Evolutionary conservation across 106 monocot species (phyloP).

Genomic region (Acanthochlamys bracteata): DNA sequence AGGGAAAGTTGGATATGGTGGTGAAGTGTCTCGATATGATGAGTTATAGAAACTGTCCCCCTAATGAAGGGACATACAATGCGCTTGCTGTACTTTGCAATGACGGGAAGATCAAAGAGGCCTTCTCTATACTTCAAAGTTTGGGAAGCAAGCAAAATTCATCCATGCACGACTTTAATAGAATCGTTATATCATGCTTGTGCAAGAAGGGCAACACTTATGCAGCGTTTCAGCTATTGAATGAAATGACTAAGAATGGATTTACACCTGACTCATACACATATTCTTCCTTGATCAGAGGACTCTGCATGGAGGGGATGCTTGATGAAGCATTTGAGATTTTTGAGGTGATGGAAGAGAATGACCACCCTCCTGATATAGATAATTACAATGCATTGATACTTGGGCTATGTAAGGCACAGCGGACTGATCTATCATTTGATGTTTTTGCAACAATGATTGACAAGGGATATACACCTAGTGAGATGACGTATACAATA

Average conservation of each 20-base stretch:
- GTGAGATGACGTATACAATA: slow-evolving; percentile 69
- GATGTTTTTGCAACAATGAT: slow-evolving; percentile 63
- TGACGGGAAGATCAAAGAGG: slow-evolving; percentile 49
- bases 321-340: slow-evolving; percentile 66
- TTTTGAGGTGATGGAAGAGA: slow-evolving; percentile 74
- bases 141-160: slow-evolving; percentile 40
- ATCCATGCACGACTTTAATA: slow-evolving; percentile 53
- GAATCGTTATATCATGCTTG: slow-evolving; percentile 50
- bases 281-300: slow-evolving; percentile 60
- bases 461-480: slow-evolving; percentile 54
- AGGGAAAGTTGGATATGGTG: slow-evolving; percentile 52
- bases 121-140: slow-evolving; percentile 45
- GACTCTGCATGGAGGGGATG: slow-evolving; percentile 88
- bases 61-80: slow-evolving; percentile 79
- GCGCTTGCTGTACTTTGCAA: slow-evolving; percentile 67
- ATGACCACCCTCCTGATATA: slow-evolving; percentile 39
- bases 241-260: slow-evolving; percentile 56
- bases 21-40: slow-evolving; percentile 51
- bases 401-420: slow-evolving; percentile 75
- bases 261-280: slow-evolving; percentile 71
- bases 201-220: slow-evolving; percentile 78
- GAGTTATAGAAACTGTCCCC: slow-evolving; percentile 29
- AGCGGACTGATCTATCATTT: slow-evolving; percentile 63
- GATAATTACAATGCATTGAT: slow-evolving; percentile 85
- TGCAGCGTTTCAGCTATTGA: slow-evolving; percentile 59